A percentile compares a stretch with the other conserved stretches of the same genome.
Evolutionary conservation across 768 basidiomycete genomes (phyloP).

Genomic region (Hortiboletus campestris): DNA sequence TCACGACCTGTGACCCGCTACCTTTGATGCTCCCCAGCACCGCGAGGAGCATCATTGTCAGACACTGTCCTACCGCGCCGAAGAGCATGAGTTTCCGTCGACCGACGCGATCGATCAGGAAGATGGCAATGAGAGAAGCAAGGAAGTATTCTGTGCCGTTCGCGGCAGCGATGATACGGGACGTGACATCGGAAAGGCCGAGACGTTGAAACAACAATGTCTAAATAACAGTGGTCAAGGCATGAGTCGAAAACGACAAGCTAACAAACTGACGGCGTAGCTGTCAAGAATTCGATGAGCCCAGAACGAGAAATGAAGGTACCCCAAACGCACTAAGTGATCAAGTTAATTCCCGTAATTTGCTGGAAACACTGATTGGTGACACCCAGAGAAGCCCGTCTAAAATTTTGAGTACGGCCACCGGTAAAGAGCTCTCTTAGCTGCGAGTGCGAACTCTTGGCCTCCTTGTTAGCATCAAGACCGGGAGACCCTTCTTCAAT

Average conservation of each 20-base stretch:
- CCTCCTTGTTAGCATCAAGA: background rate
- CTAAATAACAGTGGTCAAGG: conserved; percentile 18
- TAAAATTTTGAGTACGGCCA: conserved; percentile 60
- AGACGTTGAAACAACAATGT: conserved; percentile 56
- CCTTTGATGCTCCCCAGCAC: conserved; percentile 53
- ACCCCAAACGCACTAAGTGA: conserved; percentile 52
- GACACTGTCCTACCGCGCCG: conserved; percentile 58
- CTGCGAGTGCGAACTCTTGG: conserved; percentile 19
- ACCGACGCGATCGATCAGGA: conserved; percentile 69
- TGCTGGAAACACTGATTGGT: conserved; percentile 67
- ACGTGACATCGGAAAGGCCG: conserved; percentile 56
- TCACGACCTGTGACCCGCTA: conserved; percentile 46
- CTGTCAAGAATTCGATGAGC: conserved; percentile 15
- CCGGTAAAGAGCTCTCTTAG: conserved; percentile 54
- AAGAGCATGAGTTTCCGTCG: conserved; percentile 71
- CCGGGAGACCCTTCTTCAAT: conserved; percentile 34
- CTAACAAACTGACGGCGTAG: conserved; percentile 28
- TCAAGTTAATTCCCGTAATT: conserved; percentile 65
- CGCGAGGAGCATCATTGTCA: conserved; percentile 60
- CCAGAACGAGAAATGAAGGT: conserved; percentile 13
- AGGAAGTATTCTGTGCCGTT: conserved; percentile 73
- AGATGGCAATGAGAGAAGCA: conserved; percentile 69
- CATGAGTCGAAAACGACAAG: background rate
- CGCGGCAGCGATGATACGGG: conserved; percentile 61
- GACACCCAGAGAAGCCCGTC: conserved; percentile 53